A percentile compares a stretch with the other conserved stretches of the same genome.
Evolutionary conservation across 805 yeast species (phyloP).

Genomic region (Cyberlindnera meyerae): DNA sequence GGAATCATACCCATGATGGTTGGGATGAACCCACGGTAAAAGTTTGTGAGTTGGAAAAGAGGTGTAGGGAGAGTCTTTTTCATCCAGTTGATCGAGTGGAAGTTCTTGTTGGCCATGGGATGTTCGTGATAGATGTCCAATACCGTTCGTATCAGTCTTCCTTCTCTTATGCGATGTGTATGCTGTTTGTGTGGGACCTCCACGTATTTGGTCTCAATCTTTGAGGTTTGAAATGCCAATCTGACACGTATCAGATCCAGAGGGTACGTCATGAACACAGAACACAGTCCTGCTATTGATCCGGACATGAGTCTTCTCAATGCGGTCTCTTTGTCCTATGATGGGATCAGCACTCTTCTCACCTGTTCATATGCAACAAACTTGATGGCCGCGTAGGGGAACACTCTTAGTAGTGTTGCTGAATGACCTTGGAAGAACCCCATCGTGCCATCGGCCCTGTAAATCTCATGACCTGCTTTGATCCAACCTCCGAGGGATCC

Average conservation of each 20-base stretch:
- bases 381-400: slow-evolving; percentile 96
- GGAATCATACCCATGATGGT: slow-evolving; percentile 95
- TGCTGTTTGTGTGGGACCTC: slow-evolving; percentile 21
- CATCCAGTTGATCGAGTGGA: slow-evolving; percentile 18
- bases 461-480: slow-evolving; percentile 66
- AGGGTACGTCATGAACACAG: slow-evolving; percentile 89
- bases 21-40: slow-evolving; percentile 91
- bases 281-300: slow-evolving; percentile 79
- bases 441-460: slow-evolving; percentile 58
- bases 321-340: slow-evolving; percentile 70
- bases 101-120: slow-evolving; percentile 20
- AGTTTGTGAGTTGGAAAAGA: slow-evolving; percentile 42
- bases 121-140: slow-evolving; percentile 23
- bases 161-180: slow-evolving; percentile 27
- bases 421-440: slow-evolving; percentile 96
- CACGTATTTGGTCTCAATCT: slow-evolving; percentile 11
- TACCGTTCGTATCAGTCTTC: slow-evolving; percentile 24
- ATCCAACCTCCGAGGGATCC: slow-evolving; percentile 77
- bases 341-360: slow-evolving; percentile 72
- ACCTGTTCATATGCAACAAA: slow-evolving; percentile 96
- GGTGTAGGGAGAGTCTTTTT: slow-evolving; percentile 18
- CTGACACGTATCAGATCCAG: slow-evolving; percentile 86
- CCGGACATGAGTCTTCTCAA: slow-evolving; percentile 81
- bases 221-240: slow-evolving; percentile 78
- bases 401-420: slow-evolving; percentile 83